Conservation (phyloP, 345 rosid species). For the Psidium guajava region DNA sequence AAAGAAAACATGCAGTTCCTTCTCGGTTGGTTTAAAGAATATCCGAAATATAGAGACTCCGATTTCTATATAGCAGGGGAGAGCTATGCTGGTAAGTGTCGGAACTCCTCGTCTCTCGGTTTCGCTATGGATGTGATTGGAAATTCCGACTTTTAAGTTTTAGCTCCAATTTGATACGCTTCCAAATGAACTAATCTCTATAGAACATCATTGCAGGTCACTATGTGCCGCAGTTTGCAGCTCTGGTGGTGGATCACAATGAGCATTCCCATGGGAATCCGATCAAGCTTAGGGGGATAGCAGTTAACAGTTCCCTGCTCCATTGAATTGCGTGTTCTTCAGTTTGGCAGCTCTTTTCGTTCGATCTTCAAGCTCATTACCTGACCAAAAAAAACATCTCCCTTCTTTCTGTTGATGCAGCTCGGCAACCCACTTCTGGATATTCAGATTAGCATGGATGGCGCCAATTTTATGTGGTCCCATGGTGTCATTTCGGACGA, state of each 20-base stretch:
- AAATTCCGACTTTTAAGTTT: background rate
- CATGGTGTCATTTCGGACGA: slow-evolving; percentile 31
- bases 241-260: slow-evolving; percentile 16
- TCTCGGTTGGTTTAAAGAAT: background rate
- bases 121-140: background rate
- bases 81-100: background rate
- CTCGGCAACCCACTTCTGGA: slow-evolving; percentile 32
- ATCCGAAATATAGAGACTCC: background rate
- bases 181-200: too few relatives aligned
- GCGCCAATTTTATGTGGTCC: slow-evolving; percentile 19
- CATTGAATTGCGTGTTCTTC: background rate
- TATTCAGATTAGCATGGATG: slow-evolving; percentile 7
- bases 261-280: slow-evolving; percentile 7
- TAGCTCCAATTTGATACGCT: background rate
- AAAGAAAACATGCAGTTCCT: background rate
- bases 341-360: background rate
- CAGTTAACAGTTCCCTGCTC: background rate
- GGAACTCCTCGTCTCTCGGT: background rate
- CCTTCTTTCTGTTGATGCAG: slow-evolving; percentile 1
- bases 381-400: background rate
- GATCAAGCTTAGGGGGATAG: slow-evolving; percentile 23
- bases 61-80: background rate
- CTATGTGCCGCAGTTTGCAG: slow-evolving; percentile 26
- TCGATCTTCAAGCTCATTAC: background rate
- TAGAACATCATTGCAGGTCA: slow-evolving; percentile 7